Evolutionary conservation across 305 asterid genomes (phyloP).

Genomic region (Solanum hybrid): DNA sequence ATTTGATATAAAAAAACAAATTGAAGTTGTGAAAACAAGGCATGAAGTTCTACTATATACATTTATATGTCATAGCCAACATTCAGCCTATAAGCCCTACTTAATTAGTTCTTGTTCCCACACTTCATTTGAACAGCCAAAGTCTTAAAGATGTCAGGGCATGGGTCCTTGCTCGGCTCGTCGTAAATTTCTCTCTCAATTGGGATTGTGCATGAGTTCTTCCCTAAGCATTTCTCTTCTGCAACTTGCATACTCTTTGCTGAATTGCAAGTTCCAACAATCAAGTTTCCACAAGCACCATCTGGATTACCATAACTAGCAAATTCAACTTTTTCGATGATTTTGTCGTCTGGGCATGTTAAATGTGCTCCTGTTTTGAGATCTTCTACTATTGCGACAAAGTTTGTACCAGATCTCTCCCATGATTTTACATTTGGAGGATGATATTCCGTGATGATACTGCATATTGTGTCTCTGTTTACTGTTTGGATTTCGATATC

Average conservation of each 20-base stretch:
- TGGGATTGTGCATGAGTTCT: slow-evolving; percentile 34
- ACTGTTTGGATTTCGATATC: slow-evolving; percentile 30
- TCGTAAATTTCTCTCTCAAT: slow-evolving; percentile 22
- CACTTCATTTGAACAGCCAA: slow-evolving; percentile 50
- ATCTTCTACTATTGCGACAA: slow-evolving; percentile 23
- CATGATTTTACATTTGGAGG: slow-evolving; percentile 34
- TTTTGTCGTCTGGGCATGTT: slow-evolving; percentile 31
- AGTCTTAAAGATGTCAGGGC: slow-evolving; percentile 37
- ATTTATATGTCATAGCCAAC: not conserved
- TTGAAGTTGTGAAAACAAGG: not conserved
- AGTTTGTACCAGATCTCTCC: slow-evolving; percentile 26
- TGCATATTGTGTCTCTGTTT: slow-evolving; percentile 60
- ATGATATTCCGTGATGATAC: slow-evolving; percentile 37
- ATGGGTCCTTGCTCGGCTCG: slow-evolving; percentile 33
- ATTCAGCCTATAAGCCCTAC: not conserved
- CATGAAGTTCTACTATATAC: not conserved
- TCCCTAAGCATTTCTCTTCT: slow-evolving; percentile 44
- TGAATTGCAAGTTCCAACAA: slow-evolving; percentile 42
- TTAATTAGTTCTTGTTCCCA: not conserved
- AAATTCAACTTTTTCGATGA: slow-evolving; percentile 45
- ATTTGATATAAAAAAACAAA: not conserved
- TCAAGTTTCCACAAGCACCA: slow-evolving; percentile 62
- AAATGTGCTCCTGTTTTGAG: slow-evolving; percentile 30
- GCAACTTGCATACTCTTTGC: slow-evolving; percentile 21
- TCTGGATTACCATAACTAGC: slow-evolving; percentile 54